Percentiles rank a stretch among this genome's conserved stretches.
Conservation (phyloP, 2,329 filamentous ascomycete genomes). For the Cytospora mali region DNA sequence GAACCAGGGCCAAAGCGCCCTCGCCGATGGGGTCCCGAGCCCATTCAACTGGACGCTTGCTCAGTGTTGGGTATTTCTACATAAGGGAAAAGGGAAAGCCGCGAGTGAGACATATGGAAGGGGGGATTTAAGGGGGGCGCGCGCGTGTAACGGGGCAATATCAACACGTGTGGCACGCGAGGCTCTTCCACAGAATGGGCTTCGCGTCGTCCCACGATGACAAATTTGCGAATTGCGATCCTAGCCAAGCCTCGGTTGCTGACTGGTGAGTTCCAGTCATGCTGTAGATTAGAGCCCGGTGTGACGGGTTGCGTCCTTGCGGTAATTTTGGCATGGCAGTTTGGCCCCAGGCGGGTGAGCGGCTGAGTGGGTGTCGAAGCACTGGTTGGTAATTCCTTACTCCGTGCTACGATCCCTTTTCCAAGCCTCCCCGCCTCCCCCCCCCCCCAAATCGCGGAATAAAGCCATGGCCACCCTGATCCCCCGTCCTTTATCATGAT, state of each 20-base stretch:
- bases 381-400: background rate
- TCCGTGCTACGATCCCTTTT: background rate
- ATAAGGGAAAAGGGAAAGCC: background rate
- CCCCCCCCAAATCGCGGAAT: no score
- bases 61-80: background rate
- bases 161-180: background rate
- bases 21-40: background rate
- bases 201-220: conserved; percentile 1
- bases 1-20: background rate
- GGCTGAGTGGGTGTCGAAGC: background rate
- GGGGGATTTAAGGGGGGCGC: background rate
- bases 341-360: no score
- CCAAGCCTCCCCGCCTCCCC: background rate
- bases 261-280: background rate
- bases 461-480: no score
- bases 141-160: background rate
- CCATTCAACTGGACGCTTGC: background rate
- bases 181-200: background rate
- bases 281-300: background rate
- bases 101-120: conserved; percentile 1
- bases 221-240: conserved; percentile 1
- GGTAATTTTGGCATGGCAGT: background rate
- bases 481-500: background rate
- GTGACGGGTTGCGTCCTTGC: background rate
- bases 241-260: background rate